Conservation (phyloP, 192 early-diverging fungal species). For the Chytriomyces confervae region DNA sequence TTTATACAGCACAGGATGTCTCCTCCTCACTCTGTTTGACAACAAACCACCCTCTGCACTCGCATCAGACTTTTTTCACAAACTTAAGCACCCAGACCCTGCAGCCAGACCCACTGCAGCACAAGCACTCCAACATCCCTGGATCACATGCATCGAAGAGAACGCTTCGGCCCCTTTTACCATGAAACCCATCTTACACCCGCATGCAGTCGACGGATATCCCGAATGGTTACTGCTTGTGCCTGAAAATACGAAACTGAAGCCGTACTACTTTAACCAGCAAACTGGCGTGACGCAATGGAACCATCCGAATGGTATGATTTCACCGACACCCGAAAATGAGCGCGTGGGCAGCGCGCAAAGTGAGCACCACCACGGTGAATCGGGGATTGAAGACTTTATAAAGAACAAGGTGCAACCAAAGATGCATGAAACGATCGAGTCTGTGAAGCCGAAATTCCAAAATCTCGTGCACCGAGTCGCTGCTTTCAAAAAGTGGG, state of each 20-base stretch:
- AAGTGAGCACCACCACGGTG: background rate
- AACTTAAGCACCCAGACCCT: constrained; percentile 68
- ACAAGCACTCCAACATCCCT: constrained; percentile 77
- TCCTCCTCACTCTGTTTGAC: constrained; percentile 33
- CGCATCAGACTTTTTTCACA: constrained; percentile 74
- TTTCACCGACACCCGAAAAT: background rate
- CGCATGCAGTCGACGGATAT: background rate
- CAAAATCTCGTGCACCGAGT: background rate
- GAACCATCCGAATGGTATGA: constrained; percentile 4
- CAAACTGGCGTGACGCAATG: constrained; percentile 15
- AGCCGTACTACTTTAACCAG: constrained; percentile 11
- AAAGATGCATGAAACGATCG: background rate
- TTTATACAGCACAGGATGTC: constrained; percentile 41
- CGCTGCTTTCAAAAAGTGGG: background rate
- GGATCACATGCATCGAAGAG: constrained; percentile 56
- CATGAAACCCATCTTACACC: background rate
- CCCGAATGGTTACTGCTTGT: constrained; percentile 1
- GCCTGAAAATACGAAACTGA: background rate
- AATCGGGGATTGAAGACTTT: background rate
- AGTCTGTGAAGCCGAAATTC: constrained; percentile 1
- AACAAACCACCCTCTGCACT: constrained; percentile 30
- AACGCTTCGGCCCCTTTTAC: background rate
- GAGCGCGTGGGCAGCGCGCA: background rate
- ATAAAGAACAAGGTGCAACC: background rate
- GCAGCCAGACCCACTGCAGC: constrained; percentile 69